Conservation (phyloP, 345 rosid genomes). For the Balakata baccata region DNA sequence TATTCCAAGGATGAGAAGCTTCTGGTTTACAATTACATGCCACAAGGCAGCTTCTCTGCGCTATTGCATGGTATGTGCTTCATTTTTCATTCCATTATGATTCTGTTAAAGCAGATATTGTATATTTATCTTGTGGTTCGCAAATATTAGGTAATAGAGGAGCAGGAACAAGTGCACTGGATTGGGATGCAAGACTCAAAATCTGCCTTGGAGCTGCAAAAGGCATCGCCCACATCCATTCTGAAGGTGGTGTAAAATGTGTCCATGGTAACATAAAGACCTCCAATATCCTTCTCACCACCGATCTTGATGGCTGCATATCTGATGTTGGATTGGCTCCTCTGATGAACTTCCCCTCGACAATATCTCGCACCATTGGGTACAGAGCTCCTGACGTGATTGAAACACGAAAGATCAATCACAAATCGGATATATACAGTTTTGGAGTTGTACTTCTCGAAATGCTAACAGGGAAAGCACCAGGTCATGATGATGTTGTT, state of each 20-base stretch:
- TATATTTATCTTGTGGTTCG: neutral
- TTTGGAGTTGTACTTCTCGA: conserved; percentile 81
- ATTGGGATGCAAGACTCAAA: conserved; percentile 72
- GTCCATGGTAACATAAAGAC: conserved; percentile 77
- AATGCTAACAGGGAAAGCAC: conserved; percentile 68
- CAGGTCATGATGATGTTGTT: conserved; percentile 52
- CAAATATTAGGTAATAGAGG: conserved; percentile 36
- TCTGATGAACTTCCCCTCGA: conserved; percentile 49
- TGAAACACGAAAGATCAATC: conserved; percentile 52
- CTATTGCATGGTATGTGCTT: conserved; percentile 56
- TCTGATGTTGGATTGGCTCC: conserved; percentile 63
- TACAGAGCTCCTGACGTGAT: conserved; percentile 76
- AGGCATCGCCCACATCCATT: conserved; percentile 63
- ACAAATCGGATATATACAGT: conserved; percentile 78
- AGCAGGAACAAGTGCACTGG: conserved; percentile 38
- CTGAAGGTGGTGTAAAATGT: conserved; percentile 39
- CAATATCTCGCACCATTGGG: conserved; percentile 48
- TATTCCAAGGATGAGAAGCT: conserved; percentile 64
- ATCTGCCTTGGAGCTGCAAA: conserved; percentile 58
- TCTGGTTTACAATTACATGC: conserved; percentile 55
- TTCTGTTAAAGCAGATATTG: neutral
- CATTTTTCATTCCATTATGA: neutral
- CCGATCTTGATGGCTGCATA: conserved; percentile 56
- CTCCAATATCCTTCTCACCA: conserved; percentile 58
- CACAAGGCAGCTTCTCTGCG: conserved; percentile 62